Percentiles rank a stretch among this genome's conserved stretches.
phyloP scores from a whole-genome alignment of 345 rosid species.

The sweet orange (Citrus sinensis) region DVS_A1.0 CM039164.1:5367501-5368000 shows the following conservation, averaged over 20 bases:
- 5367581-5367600: not conserved
- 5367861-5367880: not conserved
- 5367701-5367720: not conserved
- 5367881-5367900: not conserved
- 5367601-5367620: not conserved
- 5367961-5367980: conserved; percentile 2
- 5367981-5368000: conserved; percentile 12
- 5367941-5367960: not conserved
- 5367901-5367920: not conserved
- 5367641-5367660: not conserved
- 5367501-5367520: not conserved
- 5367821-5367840: not conserved
- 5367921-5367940: not conserved
- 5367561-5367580: not conserved
- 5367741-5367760: not conserved
- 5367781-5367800: not conserved
- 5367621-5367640: not conserved
- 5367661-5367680: not conserved
- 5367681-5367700: not conserved
- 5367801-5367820: not conserved
- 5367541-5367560: not conserved
- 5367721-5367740: not conserved
- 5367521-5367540: not conserved
- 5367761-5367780: not conserved
- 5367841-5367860: not conserved